Conservation (phyloP, 208 protist genomes). For the Leishmania aethiopica region DNA sequence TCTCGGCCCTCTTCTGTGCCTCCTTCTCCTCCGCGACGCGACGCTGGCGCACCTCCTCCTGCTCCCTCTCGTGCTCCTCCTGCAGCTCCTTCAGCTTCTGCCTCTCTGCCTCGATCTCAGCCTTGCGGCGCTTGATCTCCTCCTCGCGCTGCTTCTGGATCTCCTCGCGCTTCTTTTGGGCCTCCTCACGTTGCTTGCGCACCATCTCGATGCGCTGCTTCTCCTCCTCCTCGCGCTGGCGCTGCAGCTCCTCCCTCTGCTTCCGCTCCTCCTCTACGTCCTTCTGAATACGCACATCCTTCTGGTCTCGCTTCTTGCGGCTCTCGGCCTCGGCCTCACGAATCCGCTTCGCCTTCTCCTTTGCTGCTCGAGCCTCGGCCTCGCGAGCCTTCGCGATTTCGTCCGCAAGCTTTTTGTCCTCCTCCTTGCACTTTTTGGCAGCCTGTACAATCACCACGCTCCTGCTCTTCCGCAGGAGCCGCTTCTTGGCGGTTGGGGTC, state of each 20-base stretch:
- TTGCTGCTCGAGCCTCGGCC: constrained; percentile 21
- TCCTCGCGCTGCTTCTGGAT: constrained; percentile 37
- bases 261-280: constrained; percentile 23
- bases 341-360: constrained; percentile 31
- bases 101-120: constrained; percentile 30
- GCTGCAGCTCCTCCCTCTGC: constrained; percentile 13
- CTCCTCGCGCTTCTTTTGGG: constrained; percentile 35
- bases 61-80: constrained; percentile 42
- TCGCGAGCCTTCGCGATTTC: constrained; percentile 30
- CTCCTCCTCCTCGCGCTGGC: constrained; percentile 36
- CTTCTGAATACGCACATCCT: constrained; percentile 18
- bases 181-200: constrained; percentile 34
- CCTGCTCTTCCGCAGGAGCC: constrained; percentile 46
- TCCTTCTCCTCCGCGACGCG: constrained; percentile 38
- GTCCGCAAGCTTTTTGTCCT: constrained; percentile 28
- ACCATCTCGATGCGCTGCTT: constrained; percentile 31
- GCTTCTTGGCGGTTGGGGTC: constrained; percentile 17
- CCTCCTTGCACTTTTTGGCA: constrained; percentile 19
- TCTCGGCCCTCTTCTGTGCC: constrained; percentile 29
- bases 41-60: constrained; percentile 34
- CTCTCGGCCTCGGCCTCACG: constrained; percentile 32
- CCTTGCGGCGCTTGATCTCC: constrained; percentile 44
- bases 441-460: constrained; percentile 7
- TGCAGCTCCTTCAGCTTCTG: constrained; percentile 40
- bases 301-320: constrained; percentile 34